Evolutionary conservation across 768 basidiomycete species (phyloP), one percentile per base, ranked within the genome.

Genomic region (Imleria badia): DNA sequence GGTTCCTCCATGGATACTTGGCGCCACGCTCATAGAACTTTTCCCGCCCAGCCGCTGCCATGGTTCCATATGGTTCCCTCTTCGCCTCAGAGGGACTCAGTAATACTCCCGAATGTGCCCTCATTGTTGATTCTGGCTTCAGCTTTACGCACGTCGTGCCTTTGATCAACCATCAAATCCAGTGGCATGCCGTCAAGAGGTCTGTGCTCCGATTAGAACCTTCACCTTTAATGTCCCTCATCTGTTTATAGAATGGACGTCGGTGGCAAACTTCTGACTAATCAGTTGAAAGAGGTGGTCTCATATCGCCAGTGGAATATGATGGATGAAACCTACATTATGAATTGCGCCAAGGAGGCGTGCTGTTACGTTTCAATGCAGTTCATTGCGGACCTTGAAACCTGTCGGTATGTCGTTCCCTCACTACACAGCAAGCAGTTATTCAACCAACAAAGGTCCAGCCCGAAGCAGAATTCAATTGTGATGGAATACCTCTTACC

Each of bases 291-390:
- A 67, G 91, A 95, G 66, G 79, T 95, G 42, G 83, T 95, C 6
- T 96, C 94, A 13, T 98, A 90, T 70, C 86, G 96, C 41, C 95
- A 98, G 67, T 98, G 92, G 91, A 92, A 98, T 70, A 93, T 98
- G 91, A 94, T 95, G 86, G 94, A 97, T 65, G 89, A 98, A 70
- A 95, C 93, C 3, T 84, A 88, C 69, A 89, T 98, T 66, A 87
- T 97, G 78, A 94, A 96, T 73, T 82, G 89, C 64, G 88, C 93
- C 63, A 94, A 96, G 71, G 94, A 98, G 71, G 71, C 82, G 15
- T 94, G 92, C 68, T 94, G 93, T 72, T 97, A 87, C 70, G 87
- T 96, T 51, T 85, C 91, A 13, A 75, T 75, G 19, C 74, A 85
- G 64, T 94, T 89, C 75, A 78, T 77, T 54, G 66, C 70, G 44